Conservation (phyloP, 2,329 filamentous ascomycete genomes). For the Coniochaeta pulveracea region DNA sequence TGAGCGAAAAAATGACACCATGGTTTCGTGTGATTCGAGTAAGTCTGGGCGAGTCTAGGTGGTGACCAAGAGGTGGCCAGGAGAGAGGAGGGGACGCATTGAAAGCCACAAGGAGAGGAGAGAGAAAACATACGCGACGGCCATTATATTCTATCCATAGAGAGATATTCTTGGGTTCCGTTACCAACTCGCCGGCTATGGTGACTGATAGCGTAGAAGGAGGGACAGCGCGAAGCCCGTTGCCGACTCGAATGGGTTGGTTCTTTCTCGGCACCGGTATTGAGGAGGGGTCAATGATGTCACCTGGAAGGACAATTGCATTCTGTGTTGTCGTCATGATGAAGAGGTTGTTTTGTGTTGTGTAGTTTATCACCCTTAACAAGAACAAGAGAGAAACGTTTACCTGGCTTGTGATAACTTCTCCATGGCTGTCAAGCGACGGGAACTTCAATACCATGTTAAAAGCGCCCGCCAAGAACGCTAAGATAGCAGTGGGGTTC, state of each 20-base stretch:
- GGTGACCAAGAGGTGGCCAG: conserved; percentile 5
- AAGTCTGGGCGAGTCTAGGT: not conserved
- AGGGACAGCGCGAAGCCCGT: conserved; percentile 72
- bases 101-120: not conserved
- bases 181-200: conserved; percentile 54
- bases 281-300: conserved; percentile 52
- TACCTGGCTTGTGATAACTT: no score
- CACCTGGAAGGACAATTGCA: conserved; percentile 72
- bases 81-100: conserved; percentile 18
- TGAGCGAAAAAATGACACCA: no score
- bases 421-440: no score
- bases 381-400: no score
- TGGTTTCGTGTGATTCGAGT: no score
- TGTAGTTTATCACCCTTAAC: no score
- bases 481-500: no score
- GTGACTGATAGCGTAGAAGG: conserved; percentile 62
- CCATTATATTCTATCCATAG: conserved; percentile 65
- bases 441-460: no score
- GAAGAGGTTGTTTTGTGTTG: no score
- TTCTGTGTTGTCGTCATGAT: conserved; percentile 25
- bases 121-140: conserved; percentile 48
- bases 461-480: no score
- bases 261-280: conserved; percentile 56
- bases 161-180: conserved; percentile 62
- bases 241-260: conserved; percentile 67